Evolutionary conservation across 2,329 filamentous ascomycete species (phyloP).

Genomic region (Penicillium sp.): DNA sequence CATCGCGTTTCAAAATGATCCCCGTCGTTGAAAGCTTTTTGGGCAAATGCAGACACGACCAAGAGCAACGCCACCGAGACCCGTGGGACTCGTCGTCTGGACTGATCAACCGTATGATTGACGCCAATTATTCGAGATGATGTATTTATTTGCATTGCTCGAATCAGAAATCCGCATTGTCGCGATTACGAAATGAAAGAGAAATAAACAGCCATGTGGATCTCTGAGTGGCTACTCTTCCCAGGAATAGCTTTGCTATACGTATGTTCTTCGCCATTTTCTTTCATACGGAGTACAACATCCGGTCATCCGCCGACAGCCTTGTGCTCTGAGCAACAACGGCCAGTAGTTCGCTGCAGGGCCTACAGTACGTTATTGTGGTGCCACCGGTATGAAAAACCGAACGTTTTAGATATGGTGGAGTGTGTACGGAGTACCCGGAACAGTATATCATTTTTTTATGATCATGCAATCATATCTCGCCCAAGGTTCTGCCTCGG

Average conservation of each 20-base stretch:
- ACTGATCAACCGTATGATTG: slow-evolving; percentile 13
- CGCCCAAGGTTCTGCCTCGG: too few relatives aligned
- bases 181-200: background rate
- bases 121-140: background rate
- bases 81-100: slow-evolving; percentile 10
- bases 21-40: slow-evolving; percentile 14
- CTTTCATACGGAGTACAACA: background rate
- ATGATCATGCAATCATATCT: background rate
- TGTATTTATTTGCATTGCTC: background rate
- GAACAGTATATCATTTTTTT: background rate
- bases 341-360: background rate
- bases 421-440: background rate
- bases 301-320: background rate
- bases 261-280: background rate
- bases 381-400: background rate
- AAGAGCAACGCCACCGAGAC: slow-evolving; percentile 6
- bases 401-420: background rate
- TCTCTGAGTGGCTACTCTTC: background rate
- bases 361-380: background rate
- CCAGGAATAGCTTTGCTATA: background rate
- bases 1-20: slow-evolving; percentile 10
- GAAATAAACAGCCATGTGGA: background rate
- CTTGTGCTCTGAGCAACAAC: background rate
- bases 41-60: slow-evolving; percentile 1
- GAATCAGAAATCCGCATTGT: background rate